Conservation (phyloP, 805 yeast species). For the Candida schatavii region DNA sequence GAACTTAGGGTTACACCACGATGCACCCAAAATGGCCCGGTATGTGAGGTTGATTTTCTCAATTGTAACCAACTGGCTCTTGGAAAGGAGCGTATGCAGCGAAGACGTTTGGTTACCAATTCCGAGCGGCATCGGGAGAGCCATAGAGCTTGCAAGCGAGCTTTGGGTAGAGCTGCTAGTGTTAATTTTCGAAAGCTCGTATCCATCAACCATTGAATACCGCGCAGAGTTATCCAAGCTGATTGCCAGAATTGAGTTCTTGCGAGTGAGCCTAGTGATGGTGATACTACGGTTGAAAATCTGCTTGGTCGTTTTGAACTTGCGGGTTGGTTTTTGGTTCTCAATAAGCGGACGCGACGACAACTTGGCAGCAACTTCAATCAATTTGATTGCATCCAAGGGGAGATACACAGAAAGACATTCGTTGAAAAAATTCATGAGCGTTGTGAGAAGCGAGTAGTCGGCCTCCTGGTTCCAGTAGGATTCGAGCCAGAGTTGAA, state of each 20-base stretch:
- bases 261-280: constrained; percentile 32
- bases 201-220: constrained; percentile 55
- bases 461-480: constrained; percentile 76
- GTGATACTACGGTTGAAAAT: constrained; percentile 53
- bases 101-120: constrained; percentile 42
- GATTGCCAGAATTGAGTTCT: constrained; percentile 26
- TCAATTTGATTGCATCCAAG: constrained; percentile 57
- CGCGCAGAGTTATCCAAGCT: constrained; percentile 22
- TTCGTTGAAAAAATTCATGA: constrained; percentile 78
- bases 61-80: constrained; percentile 39
- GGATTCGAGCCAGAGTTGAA: constrained; percentile 85
- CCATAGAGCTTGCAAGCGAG: constrained; percentile 37
- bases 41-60: constrained; percentile 52
- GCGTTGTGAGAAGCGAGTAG: constrained; percentile 58
- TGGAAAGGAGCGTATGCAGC: constrained; percentile 36
- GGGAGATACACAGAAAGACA: constrained; percentile 63
- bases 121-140: constrained; percentile 42
- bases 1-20: constrained; percentile 41
- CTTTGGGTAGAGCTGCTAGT: constrained; percentile 44
- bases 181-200: constrained; percentile 50
- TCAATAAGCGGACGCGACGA: constrained; percentile 54
- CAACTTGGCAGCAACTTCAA: constrained; percentile 61
- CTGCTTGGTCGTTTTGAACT: constrained; percentile 35
- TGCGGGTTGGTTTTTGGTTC: constrained; percentile 21
- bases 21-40: constrained; percentile 48